A percentile compares a stretch with the other conserved stretches of the same genome.
phyloP scores from a whole-genome alignment of 495 filamentous ascomycete genomes.

The Stereocaulon alpinum region DNA sequence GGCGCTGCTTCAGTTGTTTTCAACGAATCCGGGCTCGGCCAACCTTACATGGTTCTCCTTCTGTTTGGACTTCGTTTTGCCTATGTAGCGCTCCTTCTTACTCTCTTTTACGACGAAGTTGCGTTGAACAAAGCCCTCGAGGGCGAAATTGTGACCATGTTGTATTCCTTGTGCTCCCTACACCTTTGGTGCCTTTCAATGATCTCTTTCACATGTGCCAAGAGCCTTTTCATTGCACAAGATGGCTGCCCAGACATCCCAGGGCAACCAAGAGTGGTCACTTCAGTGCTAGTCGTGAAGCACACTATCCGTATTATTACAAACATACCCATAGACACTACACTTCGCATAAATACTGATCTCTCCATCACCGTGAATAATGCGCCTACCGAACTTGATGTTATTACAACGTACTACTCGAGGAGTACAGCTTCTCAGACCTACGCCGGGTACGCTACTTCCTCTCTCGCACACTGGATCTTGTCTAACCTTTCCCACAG shows the following conservation, averaged over 20 bases:
- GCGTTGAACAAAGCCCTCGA: too few relatives aligned
- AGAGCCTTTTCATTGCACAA: background rate
- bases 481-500: background rate
- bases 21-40: too few relatives aligned
- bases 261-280: background rate
- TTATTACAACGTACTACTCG: slow-evolving; percentile 9
- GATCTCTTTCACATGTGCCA: too few relatives aligned
- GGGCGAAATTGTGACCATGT: too few relatives aligned
- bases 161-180: too few relatives aligned
- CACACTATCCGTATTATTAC: slow-evolving; percentile 10
- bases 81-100: too few relatives aligned
- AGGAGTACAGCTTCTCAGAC: slow-evolving; percentile 3
- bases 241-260: slow-evolving; percentile 1
- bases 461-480: too few relatives aligned
- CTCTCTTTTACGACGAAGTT: too few relatives aligned
- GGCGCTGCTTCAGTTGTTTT: too few relatives aligned
- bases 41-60: too few relatives aligned
- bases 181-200: too few relatives aligned
- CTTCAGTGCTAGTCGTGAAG: slow-evolving; percentile 9
- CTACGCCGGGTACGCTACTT: background rate
- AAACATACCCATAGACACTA: background rate
- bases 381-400: slow-evolving; percentile 10
- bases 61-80: too few relatives aligned
- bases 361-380: slow-evolving; percentile 12
- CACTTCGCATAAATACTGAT: slow-evolving; percentile 7